Evolutionary conservation across 2,329 filamentous ascomycete species (phyloP), one percentile per base, ranked within the genome.

Genomic region (Cladorrhinum sp.): DNA sequence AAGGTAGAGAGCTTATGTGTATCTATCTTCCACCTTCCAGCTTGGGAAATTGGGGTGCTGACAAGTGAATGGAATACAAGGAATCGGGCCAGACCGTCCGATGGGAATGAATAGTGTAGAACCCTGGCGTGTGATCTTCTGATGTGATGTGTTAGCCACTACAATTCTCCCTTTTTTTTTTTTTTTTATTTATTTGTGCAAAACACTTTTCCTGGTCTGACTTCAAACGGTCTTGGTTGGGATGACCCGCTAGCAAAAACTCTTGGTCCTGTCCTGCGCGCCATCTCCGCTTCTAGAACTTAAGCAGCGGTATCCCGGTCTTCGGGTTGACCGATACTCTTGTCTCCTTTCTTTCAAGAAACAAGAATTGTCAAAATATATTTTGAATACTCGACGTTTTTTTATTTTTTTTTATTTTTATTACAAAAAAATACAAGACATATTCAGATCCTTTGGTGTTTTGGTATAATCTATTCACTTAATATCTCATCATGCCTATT

Each of bases 401-500:
- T 33, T n/a, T 28, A 7, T 3, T 20, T 14, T 52, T 52, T 10
- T 39, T 20, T 24, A 3, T 30, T 39, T 48, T 39, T 23, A 16
- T 36, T 14, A 30, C 9, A 20, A 28, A 2, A 4, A 7, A 21
- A 36, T 36, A 36, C 21, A n/a, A n/a, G n/a, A n/a, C n/a, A n/a
- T n/a, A n/a, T n/a, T n/a, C n/a, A n/a, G n/a, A n/a, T n/a, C n/a
- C n/a, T n/a, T n/a, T n/a, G n/a, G n/a, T n/a, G n/a, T n/a, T n/a
- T n/a, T n/a, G n/a, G n/a, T n/a, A n/a, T n/a, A n/a, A n/a, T n/a
- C n/a, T n/a, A n/a, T n/a, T n/a, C n/a, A n/a, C n/a, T n/a, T n/a
- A n/a, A n/a, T n/a, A n/a, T n/a, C n/a, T n/a, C n/a, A 78, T 66
- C 61, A 90, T 90, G 87, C 83, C 86, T 64, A 89, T 91, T 71